Evolutionary conservation across 768 basidiomycete species (phyloP), one percentile per base, ranked within the genome.

Genomic region (Glaciozyma antarctica): DNA sequence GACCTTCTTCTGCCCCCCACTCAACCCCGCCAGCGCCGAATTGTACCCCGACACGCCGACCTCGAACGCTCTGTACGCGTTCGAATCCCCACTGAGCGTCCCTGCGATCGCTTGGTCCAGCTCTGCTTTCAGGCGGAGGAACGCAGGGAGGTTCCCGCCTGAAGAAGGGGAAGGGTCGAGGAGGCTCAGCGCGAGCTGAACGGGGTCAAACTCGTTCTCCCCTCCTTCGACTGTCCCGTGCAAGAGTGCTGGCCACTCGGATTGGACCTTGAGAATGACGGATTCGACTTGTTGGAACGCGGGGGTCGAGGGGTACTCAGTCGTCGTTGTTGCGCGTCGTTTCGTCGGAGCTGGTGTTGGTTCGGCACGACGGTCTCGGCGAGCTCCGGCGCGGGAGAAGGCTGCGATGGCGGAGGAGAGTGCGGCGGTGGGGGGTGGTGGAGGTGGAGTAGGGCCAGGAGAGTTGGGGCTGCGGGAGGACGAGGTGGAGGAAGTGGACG

Each of bases 41-140:
- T 88, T 83, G 75, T 98, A 95, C 70, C 90, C 90, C 0, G 93
- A 90, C 28, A 98, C 79, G 0, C 92, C 86, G n/a, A 90, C 86
- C 51, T 90, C 91, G 76, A 97, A 98, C 3, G 92, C 85, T 77
- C 94, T 86, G 75, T 93, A 95, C 28, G 93, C 88, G 3, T 88
- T 88, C 58, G 88, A 86, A 87, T 74, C 76, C 86, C 89, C 86
- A 72, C 92, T 88, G 28, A 94, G 88, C 3, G 91, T 90, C 58
- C 88, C 88, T 75, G 88, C 88, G 34, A 94, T 78, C 22, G 89
- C 87, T 62, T 81, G 82, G 34, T 88, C 87, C 22, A 94, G 80
- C 81, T 87, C 82, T 12, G 81, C 78, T 76, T 90, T 91, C 5
- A 88, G 87, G 51, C 81, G 77, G 38, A 83, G 81, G 75, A 94